Conservation (phyloP, 129 eudicot genomes). For the Smallanthus sonchifolius region DNA sequence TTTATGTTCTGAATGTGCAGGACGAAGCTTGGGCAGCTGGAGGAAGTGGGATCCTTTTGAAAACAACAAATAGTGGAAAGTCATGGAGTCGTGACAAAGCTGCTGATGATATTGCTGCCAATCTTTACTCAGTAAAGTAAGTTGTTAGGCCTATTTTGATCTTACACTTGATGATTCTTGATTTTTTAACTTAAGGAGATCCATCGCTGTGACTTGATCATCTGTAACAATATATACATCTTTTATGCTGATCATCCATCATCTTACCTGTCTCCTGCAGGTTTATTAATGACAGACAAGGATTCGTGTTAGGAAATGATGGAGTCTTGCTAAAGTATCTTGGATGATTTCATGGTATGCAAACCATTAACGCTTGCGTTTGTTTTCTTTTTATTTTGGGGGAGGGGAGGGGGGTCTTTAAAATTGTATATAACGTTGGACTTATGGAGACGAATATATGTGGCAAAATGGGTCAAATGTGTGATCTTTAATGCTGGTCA, state of each 20-base stretch:
- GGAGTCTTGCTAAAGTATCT: conserved; percentile 94
- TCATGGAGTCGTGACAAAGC: conserved; percentile 96
- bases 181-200: background rate
- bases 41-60: conserved; percentile 94
- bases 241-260: background rate
- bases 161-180: background rate
- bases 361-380: background rate
- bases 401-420: no score
- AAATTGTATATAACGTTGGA: background rate
- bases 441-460: background rate
- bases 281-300: conserved; percentile 82
- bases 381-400: background rate
- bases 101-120: conserved; percentile 97
- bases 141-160: conserved; percentile 21
- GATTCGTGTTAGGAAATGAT: conserved; percentile 97
- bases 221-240: background rate
- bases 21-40: conserved; percentile 99
- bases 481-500: no score
- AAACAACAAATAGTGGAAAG: conserved; percentile 91
- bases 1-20: conserved; percentile 32
- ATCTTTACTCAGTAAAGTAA: conserved; percentile 95
- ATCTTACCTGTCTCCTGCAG: conserved; percentile 38
- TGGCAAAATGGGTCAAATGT: background rate
- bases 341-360: conserved; percentile 57
- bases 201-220: background rate